Percentiles rank a stretch among this genome's conserved stretches.
Evolutionary conservation across 2,329 filamentous ascomycete genomes (phyloP).

Genomic region (Amauroascus verrucosus): DNA sequence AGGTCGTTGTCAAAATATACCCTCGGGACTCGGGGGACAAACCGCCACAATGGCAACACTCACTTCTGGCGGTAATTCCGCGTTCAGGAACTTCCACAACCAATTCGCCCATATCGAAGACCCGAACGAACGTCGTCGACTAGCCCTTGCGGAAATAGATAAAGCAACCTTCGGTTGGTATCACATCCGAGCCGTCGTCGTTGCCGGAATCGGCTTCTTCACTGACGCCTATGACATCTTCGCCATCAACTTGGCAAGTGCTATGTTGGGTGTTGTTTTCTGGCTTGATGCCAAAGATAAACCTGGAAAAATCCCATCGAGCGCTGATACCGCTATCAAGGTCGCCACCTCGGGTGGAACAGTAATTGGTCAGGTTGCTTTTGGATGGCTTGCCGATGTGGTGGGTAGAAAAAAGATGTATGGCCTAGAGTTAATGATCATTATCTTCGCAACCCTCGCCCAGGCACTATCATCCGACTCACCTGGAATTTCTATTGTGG

Average conservation of each 20-base stretch:
- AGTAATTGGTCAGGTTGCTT: slow-evolving; percentile 69
- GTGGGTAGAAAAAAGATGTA: slow-evolving; percentile 78
- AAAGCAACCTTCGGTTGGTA: slow-evolving; percentile 23
- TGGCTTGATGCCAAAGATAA: slow-evolving; percentile 46
- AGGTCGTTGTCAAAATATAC: not conserved
- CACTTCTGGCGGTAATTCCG: slow-evolving; percentile 56
- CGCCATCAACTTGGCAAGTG: slow-evolving; percentile 60
- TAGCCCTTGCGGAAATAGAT: slow-evolving; percentile 59
- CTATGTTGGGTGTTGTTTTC: slow-evolving; percentile 71
- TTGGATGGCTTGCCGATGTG: slow-evolving; percentile 67
- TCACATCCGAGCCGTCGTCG: slow-evolving; percentile 12
- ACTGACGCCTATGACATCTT: slow-evolving; percentile 59
- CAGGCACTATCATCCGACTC: slow-evolving; percentile 58
- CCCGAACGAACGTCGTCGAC: slow-evolving; percentile 65
- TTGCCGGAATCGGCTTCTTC: slow-evolving; percentile 12
- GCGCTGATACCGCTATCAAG: slow-evolving; percentile 72
- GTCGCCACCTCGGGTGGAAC: slow-evolving; percentile 74
- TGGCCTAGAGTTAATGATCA: slow-evolving; percentile 67
- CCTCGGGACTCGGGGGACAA: not conserved
- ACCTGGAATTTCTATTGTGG: slow-evolving; percentile 47
- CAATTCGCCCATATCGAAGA: slow-evolving; percentile 55
- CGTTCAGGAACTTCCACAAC: slow-evolving; percentile 70
- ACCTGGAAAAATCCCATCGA: slow-evolving; percentile 49
- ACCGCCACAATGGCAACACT: slow-evolving; percentile 15
- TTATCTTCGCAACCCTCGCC: slow-evolving; percentile 66